Percentiles rank a stretch among this genome's conserved stretches.
These are phyloP conservation scores for Blastocrithidia nonstop DNA, from an alignment of 208 protist genomes.

Conservation along the genomic window DNA sequence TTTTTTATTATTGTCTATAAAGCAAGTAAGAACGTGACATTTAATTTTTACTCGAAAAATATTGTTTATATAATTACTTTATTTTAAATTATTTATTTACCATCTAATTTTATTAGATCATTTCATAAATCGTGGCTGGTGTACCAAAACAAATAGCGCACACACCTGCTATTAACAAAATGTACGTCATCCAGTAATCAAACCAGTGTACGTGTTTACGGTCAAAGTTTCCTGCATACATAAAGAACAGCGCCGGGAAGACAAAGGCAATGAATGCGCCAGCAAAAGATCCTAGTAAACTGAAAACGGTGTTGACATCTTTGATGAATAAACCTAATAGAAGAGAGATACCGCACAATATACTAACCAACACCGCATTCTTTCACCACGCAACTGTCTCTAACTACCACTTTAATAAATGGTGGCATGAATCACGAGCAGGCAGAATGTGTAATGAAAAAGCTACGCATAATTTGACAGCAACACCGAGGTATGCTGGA, in stretches of 20 bases:
- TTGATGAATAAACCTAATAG: conserved; percentile 50
- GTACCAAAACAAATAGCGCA: conserved; percentile 42
- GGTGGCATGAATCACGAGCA: conserved; percentile 38
- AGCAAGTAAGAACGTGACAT: too few relatives aligned
- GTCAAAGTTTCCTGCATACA: conserved; percentile 35
- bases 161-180: conserved; percentile 28
- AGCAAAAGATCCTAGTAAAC: conserved; percentile 40
- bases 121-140: conserved; percentile 30
- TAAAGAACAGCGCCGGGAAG: conserved; percentile 59
- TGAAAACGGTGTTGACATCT: conserved; percentile 59
- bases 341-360: conserved; percentile 22
- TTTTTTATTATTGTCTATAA: too few relatives aligned
- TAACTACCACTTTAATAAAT: conserved; percentile 35
- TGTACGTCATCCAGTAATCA: conserved; percentile 17
- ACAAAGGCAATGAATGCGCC: conserved; percentile 53
- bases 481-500: conserved; percentile 48
- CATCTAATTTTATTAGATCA: too few relatives aligned
- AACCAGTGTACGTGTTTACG: conserved; percentile 14
- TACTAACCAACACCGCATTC: conserved; percentile 21
- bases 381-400: conserved; percentile 34
- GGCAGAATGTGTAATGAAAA: conserved; percentile 57
- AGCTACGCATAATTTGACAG: conserved; percentile 52
- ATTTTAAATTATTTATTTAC: too few relatives aligned
- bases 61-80: too few relatives aligned
- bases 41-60: too few relatives aligned